Evolutionary conservation across 768 basidiomycete genomes (phyloP), one percentile per base, ranked within the genome.

Genomic region (Lactifluus volemus): DNA sequence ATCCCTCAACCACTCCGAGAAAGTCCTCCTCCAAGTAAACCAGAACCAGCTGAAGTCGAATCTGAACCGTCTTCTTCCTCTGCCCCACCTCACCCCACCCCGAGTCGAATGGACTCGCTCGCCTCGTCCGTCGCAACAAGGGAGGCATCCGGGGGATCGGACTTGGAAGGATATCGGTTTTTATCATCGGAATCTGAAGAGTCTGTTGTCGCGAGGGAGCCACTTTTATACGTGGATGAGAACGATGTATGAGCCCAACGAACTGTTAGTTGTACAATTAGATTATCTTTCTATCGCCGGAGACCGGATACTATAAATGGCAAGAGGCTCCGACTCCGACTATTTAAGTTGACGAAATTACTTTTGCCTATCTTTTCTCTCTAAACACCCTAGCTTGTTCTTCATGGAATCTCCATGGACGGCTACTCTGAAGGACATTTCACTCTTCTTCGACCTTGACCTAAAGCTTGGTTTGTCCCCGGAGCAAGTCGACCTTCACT

Each of bases 151-250:
- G 34, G 17, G 4, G 61, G 32, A 17, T 17, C 19, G 44, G 47
- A 32, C 11, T 36, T 50, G 49, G 55, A 65, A 41, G 63, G 58
- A 1, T 64, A 65, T 38, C 53, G 64, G 14, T 59, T 64, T 17
- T 29, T 65, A 49, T 25, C 53, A n/a, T 65, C 64, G 7, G 64
- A 65, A 55, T 65, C 64, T 32, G 64, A 65, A 19, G 64, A 65
- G 30, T 65, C 64, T 2, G 30, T 65, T 25, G 39, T 65, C 15
- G 58, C 62, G 15, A 51, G 63, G 50, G 63, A 65, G 58, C 64
- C 64, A 8, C 64, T 65, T 44, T 34, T 65, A 14, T 54, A 64
- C 7, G 32, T 65, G n/a, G 64, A 48, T 11, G 64, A 51, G 19
- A 45, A 32, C 12, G 63, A 61, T 44, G 42, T 34, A 45, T 56